Evolutionary conservation across 768 basidiomycete genomes (phyloP).

Genomic region (Serendipita vermifera): DNA sequence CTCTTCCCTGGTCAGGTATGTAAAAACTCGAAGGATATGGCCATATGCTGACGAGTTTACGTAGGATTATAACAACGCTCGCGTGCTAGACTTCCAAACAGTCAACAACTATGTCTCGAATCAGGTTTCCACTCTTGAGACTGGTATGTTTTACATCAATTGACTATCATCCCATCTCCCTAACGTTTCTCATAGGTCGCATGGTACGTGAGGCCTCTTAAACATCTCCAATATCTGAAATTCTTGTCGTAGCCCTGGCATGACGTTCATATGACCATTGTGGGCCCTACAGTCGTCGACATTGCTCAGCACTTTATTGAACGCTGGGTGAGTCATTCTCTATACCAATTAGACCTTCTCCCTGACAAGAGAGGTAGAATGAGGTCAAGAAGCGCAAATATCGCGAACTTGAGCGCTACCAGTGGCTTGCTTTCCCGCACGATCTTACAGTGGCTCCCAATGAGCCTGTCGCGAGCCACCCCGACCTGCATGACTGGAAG

Average conservation of each 20-base stretch:
- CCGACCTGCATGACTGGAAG: slow-evolving; percentile 51
- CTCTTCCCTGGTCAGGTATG: slow-evolving; percentile 63
- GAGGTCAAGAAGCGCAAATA: slow-evolving; percentile 70
- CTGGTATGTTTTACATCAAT: slow-evolving; percentile 29
- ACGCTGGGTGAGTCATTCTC: slow-evolving; percentile 38
- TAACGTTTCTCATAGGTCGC: background rate
- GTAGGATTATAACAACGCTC: slow-evolving; percentile 86
- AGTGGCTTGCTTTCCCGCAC: slow-evolving; percentile 74
- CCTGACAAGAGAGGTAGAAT: slow-evolving; percentile 29
- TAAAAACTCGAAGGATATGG: background rate
- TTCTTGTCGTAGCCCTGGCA: slow-evolving; percentile 95
- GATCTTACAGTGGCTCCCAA: slow-evolving; percentile 45
- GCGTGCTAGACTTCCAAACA: slow-evolving; percentile 67
- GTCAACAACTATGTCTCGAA: slow-evolving; percentile 69
- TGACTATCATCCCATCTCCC: background rate
- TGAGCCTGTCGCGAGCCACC: slow-evolving; percentile 57
- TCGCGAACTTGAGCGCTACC: slow-evolving; percentile 24
- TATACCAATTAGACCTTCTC: background rate
- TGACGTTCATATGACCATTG: slow-evolving; percentile 82
- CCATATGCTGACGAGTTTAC: background rate
- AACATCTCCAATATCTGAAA: too few relatives aligned
- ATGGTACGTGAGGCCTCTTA: too few relatives aligned
- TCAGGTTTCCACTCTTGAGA: slow-evolving; percentile 51
- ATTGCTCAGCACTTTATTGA: slow-evolving; percentile 88
- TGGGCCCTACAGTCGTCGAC: slow-evolving; percentile 75